Conservation (phyloP, 2,329 filamentous ascomycete species). For the Clarireedia monteithiana region DNA sequence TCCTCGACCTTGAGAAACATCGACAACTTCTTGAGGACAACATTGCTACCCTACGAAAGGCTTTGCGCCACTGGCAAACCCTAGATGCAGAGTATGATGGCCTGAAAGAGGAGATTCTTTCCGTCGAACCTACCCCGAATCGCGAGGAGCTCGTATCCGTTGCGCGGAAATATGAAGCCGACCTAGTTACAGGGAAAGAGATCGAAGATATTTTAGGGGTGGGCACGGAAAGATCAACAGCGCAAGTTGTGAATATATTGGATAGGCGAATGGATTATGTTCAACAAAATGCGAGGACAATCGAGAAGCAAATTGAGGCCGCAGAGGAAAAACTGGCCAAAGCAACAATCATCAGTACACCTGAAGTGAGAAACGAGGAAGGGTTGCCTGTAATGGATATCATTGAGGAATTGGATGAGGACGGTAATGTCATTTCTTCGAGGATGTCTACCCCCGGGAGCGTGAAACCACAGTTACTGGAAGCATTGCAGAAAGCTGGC, state of each 20-base stretch:
- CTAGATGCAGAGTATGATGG: constrained; percentile 91
- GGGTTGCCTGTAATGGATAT: constrained; percentile 83
- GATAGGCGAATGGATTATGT: constrained; percentile 83
- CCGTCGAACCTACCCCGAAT: constrained; percentile 35
- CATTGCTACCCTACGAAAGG: constrained; percentile 63
- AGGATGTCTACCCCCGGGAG: constrained; percentile 60
- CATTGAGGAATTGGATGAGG: constrained; percentile 82
- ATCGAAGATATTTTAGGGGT: constrained; percentile 39
- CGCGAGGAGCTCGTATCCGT: constrained; percentile 46
- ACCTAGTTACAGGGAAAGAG: constrained; percentile 54
- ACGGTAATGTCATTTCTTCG: constrained; percentile 73
- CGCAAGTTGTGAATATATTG: constrained; percentile 61
- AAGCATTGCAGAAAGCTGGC: constrained; percentile 72
- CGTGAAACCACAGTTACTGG: constrained; percentile 57
- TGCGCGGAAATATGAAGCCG: constrained; percentile 41
- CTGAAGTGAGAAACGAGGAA: constrained; percentile 57
- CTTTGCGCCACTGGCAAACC: constrained; percentile 79
- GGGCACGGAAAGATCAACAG: constrained; percentile 42
- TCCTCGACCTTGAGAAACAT: constrained; percentile 67
- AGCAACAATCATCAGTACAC: constrained; percentile 50
- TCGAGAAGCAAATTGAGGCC: constrained; percentile 60
- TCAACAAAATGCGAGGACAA: constrained; percentile 65
- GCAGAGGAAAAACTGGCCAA: constrained; percentile 64
- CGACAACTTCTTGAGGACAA: constrained; percentile 68
- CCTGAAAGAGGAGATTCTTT: constrained; percentile 72